Evolutionary conservation across 164 flowering plant genomes (phyloP), one percentile per base, ranked within the genome.

Genomic region (Amborella trichopoda): DNA sequence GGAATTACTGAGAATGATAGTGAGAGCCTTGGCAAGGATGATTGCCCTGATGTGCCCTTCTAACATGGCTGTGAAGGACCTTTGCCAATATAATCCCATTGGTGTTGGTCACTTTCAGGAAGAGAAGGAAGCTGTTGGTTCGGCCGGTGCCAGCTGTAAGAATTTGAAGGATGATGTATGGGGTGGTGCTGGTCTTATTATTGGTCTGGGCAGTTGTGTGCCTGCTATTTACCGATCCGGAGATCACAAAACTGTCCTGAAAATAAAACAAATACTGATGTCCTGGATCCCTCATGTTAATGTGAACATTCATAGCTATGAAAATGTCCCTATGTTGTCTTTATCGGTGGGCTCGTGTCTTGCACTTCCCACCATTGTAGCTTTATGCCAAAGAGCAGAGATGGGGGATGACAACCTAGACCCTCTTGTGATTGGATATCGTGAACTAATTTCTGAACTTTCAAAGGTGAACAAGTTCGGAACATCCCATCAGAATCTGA

Each of bases 141-240:
- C 62, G 9, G 42, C 33, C 4, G 9, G 4, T 53, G 60, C 52
- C 52, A 53, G 51, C 48, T 37, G 8, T 55, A 71, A 68, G 47
- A 59, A 61, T 53, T 41, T 69, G 58, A 89, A 76, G 58, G 91
- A 77, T 62, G 96, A 93, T 58, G 57, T 68, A 32, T 93, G 99
- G 99, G 94, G 89, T 50, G 67, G 77, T 60, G 72, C 91, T 48
- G 99, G 95, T 54, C 81, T 81, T 48, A 67, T 83, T 44, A 45
- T 85, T 50, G 99, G 96, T 57, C 68, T 93, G 58, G 94, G 77
- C 10, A 57, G 59, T 66, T 72, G 74, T 55, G 53, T 84, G 27
- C 47, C 66, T 63, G 88, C 94, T 41, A 28, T 88, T 28, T 85
- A 77, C 48, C 64, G 81, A 70, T 61, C 73, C 50, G 95, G 91